A percentile compares a stretch with the other conserved stretches of the same genome.
Conservation (phyloP, 805 yeast species). For the Schizosaccharomyces cryophilus region DNA sequence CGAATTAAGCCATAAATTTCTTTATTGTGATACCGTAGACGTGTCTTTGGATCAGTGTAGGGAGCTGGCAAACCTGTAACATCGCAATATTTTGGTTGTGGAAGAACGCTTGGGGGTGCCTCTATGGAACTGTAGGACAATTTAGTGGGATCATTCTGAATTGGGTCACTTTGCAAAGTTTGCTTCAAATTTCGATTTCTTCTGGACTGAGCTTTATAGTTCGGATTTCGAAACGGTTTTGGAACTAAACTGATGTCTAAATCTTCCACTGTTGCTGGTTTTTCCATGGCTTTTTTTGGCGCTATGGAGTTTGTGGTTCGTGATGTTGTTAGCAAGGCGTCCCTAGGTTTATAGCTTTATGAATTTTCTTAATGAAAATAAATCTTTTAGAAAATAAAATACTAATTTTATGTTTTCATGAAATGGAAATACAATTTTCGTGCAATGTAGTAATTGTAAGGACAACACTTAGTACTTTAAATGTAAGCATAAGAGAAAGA, state of each 20-base stretch:
- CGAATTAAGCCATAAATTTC: slow-evolving; percentile 57
- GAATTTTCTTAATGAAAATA: no score
- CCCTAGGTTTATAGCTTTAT: no score
- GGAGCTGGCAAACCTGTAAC: slow-evolving; percentile 64
- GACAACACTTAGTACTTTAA: no score
- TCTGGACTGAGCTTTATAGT: neutral
- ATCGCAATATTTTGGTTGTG: slow-evolving; percentile 67
- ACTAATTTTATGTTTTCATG: no score
- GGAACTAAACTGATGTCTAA: neutral
- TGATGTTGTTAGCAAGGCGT: no score
- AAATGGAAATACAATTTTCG: no score
- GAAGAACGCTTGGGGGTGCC: slow-evolving; percentile 70
- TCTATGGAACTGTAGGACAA: slow-evolving; percentile 32
- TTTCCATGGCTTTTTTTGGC: neutral
- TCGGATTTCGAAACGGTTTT: neutral
- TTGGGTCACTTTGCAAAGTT: neutral
- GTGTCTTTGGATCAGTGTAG: slow-evolving; percentile 42
- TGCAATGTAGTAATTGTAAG: no score
- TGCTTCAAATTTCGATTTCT: neutral
- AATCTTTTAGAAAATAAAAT: no score
- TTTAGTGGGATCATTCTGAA: slow-evolving; percentile 21
- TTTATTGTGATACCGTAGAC: slow-evolving; percentile 50
- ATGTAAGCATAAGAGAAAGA: no score
- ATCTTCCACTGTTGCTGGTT: neutral
- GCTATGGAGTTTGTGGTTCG: no score